phyloP scores from a whole-genome alignment of 2,329 filamentous ascomycete genomes.

The Fonsecaea multimorphosa region DNA sequence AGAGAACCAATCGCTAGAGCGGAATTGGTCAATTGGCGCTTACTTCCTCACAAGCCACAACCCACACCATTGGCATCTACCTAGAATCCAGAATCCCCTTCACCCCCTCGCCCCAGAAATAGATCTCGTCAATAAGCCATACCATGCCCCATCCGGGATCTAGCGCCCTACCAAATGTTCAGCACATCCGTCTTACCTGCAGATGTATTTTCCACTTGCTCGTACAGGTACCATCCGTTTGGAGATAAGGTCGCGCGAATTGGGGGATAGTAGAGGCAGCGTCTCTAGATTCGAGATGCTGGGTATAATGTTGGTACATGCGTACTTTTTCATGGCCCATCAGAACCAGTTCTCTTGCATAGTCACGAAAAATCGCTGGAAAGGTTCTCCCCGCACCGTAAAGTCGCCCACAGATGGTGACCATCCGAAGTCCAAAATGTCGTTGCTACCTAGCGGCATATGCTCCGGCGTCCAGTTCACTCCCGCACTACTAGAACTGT shows the following conservation, averaged over 20 bases:
- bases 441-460: conserved; percentile 13
- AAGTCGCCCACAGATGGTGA: conserved; percentile 31
- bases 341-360: conserved; percentile 35
- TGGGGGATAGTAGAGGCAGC: not conserved
- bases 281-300: not conserved
- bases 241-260: not conserved
- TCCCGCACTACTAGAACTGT: conserved; percentile 3
- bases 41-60: conserved; percentile 9
- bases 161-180: not conserved
- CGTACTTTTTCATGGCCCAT: not conserved
- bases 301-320: not conserved
- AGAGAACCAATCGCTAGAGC: conserved; percentile 7
- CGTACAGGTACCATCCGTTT: not conserved
- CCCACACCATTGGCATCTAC: conserved; percentile 5
- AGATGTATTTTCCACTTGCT: not conserved
- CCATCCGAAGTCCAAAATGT: conserved; percentile 31
- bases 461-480: conserved; percentile 23
- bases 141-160: not conserved
- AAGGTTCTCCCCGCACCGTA: conserved; percentile 22
- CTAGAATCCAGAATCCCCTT: not conserved
- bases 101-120: conserved; percentile 11
- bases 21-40: conserved; percentile 17
- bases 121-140: conserved; percentile 9
- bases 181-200: conserved; percentile 6
- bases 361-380: conserved; percentile 31